Percentiles rank a stretch among this genome's conserved stretches.
Evolutionary conservation across 805 yeast genomes (phyloP).

Genomic region (Starmerella apicola): DNA sequence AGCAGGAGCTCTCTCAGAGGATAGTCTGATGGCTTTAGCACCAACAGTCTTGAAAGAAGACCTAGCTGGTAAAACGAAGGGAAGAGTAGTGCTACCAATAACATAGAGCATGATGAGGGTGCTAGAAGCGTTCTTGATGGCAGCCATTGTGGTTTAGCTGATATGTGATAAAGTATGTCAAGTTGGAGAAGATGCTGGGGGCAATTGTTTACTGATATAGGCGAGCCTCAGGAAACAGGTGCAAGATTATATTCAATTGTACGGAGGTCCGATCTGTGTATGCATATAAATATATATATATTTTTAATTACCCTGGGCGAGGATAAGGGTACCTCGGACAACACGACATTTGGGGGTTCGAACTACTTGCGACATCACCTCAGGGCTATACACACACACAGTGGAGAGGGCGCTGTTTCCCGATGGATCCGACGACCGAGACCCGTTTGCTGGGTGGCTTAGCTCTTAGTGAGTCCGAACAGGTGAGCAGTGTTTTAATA

Average conservation of each 20-base stretch:
- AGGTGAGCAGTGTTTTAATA: constrained; percentile 10
- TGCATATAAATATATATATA: not conserved
- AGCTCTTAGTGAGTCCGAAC: constrained; percentile 7
- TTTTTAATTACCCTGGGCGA: too few relatives aligned
- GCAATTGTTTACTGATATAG: too few relatives aligned
- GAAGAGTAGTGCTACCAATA: constrained; percentile 21
- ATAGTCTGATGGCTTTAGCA: not conserved
- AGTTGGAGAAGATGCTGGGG: too few relatives aligned
- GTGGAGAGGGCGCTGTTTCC: too few relatives aligned
- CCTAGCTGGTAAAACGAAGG: constrained; percentile 25
- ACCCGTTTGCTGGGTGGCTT: constrained; percentile 15
- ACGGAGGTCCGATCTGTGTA: not conserved
- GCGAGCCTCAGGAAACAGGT: too few relatives aligned
- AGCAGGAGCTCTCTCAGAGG: not conserved
- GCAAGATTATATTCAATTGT: too few relatives aligned
- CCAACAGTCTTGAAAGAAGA: constrained; percentile 15
- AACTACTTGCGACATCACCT: too few relatives aligned
- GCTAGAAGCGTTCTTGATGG: constrained; percentile 3
- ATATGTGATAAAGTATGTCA: too few relatives aligned
- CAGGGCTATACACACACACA: too few relatives aligned
- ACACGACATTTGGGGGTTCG: not conserved
- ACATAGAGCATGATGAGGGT: constrained; percentile 21
- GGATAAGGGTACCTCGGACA: constrained; percentile 1
- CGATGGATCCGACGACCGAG: not conserved
- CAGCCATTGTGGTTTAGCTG: not conserved